A percentile compares a stretch with the other conserved stretches of the same genome.
Evolutionary conservation across 2,329 filamentous ascomycete species (phyloP).

Genomic region (Zymoseptoria brevis): DNA sequence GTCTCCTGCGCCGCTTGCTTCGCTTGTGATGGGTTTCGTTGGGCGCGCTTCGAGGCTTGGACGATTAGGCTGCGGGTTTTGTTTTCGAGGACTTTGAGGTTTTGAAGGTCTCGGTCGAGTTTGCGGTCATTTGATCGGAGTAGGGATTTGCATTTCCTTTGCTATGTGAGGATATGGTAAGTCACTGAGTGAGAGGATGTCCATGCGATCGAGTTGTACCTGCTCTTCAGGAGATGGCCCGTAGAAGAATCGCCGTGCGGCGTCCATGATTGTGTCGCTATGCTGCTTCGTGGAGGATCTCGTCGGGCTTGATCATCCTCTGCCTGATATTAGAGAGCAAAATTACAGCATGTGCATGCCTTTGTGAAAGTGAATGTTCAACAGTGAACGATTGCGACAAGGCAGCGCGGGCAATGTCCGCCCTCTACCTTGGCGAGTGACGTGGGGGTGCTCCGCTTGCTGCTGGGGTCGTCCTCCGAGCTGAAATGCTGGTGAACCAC

Average conservation of each 20-base stretch:
- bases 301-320: slow-evolving; percentile 1
- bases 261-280: slow-evolving; percentile 59
- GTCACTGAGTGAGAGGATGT: slow-evolving; percentile 1
- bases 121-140: slow-evolving; percentile 87
- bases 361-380: neutral
- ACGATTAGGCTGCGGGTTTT: slow-evolving; percentile 83
- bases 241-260: slow-evolving; percentile 75
- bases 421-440: neutral
- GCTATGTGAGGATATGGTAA: slow-evolving; percentile 44
- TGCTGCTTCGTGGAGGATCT: neutral
- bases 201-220: slow-evolving; percentile 44
- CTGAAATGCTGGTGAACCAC: neutral
- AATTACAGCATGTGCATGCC: neutral
- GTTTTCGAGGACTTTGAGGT: slow-evolving; percentile 67
- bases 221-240: slow-evolving; percentile 90
- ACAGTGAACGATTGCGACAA: neutral
- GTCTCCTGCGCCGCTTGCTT: slow-evolving; percentile 75
- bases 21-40: slow-evolving; percentile 69
- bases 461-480: neutral
- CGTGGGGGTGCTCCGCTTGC: neutral
- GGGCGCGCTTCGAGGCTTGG: slow-evolving; percentile 69
- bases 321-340: neutral
- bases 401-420: neutral
- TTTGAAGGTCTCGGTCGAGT: slow-evolving; percentile 82
- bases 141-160: slow-evolving; percentile 88